Conservation (phyloP, 352 stramenopile genomes). For the Hyphochytrium catenoides region DNA sequence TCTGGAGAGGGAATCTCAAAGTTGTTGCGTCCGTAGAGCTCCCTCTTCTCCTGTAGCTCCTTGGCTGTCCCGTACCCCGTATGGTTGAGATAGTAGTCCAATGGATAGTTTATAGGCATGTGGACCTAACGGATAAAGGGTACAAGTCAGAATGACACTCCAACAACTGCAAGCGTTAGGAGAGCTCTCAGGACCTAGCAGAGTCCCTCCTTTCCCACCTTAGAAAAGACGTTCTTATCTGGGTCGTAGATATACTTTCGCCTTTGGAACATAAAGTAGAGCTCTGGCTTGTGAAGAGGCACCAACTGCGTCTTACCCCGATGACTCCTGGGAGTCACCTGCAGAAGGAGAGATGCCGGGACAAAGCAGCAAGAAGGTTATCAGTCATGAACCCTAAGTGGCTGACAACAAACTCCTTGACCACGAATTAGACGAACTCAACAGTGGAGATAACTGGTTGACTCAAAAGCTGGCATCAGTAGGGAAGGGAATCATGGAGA, state of each 20-base stretch:
- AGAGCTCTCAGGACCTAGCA: no score
- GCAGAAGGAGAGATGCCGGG: no score
- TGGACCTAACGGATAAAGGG: constrained; percentile 51
- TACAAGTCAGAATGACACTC: no score
- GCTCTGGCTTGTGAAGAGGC: constrained; percentile 19
- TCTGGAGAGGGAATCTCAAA: constrained; percentile 83
- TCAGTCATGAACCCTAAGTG: no score
- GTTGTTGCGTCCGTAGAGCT: constrained; percentile 67
- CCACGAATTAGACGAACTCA: no score
- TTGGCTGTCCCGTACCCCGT: constrained; percentile 20
- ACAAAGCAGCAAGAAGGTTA: no score
- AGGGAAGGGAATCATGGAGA: no score
- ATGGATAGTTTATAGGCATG: constrained; percentile 24
- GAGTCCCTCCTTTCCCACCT: no score
- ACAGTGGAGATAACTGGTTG: no score
- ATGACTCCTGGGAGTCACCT: constrained; percentile 46
- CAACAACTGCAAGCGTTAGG: no score
- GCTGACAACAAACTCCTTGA: no score
- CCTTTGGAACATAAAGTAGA: constrained; percentile 65
- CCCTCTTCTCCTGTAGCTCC: constrained; percentile 16
- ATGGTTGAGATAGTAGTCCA: constrained; percentile 31
- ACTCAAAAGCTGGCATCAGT: no score
- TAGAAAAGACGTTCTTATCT: constrained; percentile 21
- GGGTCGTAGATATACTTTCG: constrained; percentile 53
- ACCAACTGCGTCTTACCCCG: constrained; percentile 64